Conservation (phyloP, 495 filamentous ascomycete species). For the Melanomma pulvis-pyrius region DNA sequence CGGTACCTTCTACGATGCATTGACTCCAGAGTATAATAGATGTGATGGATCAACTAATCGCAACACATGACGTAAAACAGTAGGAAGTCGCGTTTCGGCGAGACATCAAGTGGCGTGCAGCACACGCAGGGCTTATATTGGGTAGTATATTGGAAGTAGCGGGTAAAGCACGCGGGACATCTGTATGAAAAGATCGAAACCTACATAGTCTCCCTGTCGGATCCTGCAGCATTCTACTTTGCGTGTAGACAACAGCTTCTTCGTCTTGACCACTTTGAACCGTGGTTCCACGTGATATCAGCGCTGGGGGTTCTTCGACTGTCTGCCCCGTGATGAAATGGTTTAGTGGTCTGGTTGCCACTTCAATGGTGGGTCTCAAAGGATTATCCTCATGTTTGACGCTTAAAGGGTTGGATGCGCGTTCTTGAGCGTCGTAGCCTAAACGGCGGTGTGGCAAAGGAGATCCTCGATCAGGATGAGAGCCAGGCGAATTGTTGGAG, state of each 20-base stretch:
- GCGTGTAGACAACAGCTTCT: conserved; percentile 60
- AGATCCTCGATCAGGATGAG: neutral
- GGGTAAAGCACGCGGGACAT: neutral
- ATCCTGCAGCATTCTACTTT: conserved; percentile 63
- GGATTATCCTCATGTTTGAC: conserved; percentile 20
- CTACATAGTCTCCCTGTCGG: conserved; percentile 58
- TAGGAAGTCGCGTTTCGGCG: too few relatives aligned
- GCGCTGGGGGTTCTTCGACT: conserved; percentile 14
- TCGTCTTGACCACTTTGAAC: conserved; percentile 55
- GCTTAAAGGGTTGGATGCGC: conserved; percentile 5
- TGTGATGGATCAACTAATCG: too few relatives aligned
- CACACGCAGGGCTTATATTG: neutral
- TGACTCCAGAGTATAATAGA: too few relatives aligned
- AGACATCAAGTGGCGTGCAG: neutral
- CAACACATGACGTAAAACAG: too few relatives aligned
- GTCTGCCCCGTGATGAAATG: conserved; percentile 14
- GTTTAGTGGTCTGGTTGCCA: conserved; percentile 18
- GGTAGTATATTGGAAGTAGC: neutral
- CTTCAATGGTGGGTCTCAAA: conserved; percentile 20
- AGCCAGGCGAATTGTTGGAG: conserved; percentile 3
- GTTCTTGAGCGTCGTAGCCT: conserved; percentile 1
- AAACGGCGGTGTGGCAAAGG: neutral
- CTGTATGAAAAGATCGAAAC: conserved; percentile 36
- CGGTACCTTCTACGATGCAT: too few relatives aligned
- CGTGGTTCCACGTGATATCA: conserved; percentile 52